A percentile compares a stretch with the other conserved stretches of the same genome.
Conservation (phyloP, 257 asterid genomes). For the Haberlea rhodopensis region DNA sequence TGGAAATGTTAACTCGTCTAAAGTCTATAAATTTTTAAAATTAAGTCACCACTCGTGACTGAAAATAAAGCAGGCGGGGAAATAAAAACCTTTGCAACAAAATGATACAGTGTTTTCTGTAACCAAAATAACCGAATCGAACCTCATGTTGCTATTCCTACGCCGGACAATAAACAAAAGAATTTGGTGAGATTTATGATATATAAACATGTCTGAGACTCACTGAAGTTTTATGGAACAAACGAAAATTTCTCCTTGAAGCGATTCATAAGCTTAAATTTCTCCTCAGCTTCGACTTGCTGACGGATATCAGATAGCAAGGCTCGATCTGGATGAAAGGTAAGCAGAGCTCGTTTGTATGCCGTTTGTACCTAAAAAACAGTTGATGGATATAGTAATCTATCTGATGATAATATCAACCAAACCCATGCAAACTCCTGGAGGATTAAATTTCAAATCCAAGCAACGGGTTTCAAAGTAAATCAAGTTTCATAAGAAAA, state of each 20-base stretch:
- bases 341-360: constrained; percentile 66
- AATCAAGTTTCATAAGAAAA: no score
- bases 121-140: not conserved
- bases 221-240: constrained; percentile 9
- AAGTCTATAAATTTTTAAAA: no score
- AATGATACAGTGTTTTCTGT: no score
- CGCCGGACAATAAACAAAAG: not conserved
- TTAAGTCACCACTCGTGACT: no score
- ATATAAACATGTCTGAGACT: not conserved
- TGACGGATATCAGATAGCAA: constrained; percentile 54
- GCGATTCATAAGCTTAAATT: constrained; percentile 80
- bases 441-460: not conserved
- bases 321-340: constrained; percentile 91
- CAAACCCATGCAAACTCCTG: not conserved
- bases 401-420: not conserved
- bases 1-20: no score
- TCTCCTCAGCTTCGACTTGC: constrained; percentile 95
- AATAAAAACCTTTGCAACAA: no score
- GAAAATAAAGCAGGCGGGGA: no score
- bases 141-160: not conserved
- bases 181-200: not conserved
- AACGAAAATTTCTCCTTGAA: constrained; percentile 62
- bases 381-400: constrained; percentile 11
- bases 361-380: constrained; percentile 78
- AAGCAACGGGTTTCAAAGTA: not conserved